Base-by-base conservation (phyloP, 345 rosid species). In the Iberis pinnata region DNA sequence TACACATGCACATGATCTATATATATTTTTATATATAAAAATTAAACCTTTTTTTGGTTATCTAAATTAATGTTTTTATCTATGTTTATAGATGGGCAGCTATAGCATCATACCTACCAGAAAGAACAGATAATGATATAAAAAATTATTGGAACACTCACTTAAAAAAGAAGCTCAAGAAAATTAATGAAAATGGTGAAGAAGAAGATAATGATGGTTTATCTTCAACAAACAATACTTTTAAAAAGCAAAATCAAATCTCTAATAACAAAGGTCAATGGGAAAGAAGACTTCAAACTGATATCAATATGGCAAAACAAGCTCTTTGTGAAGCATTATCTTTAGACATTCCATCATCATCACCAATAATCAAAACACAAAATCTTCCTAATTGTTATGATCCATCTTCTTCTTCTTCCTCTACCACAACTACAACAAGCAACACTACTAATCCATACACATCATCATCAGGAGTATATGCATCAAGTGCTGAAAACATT, bases 71-170 rank as follows among this genome's bases (percentile, higher is more conserved):
- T 55, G 31, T 18, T 14, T 46, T 53, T 46, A 0, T 32, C 11
- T 32, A 1, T 55, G 31, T 54, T 25, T 64, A 57, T 71, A 89
- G 97, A 74, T 89, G 97, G 97, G 97, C 97, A 48, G 93, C 97
- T 41, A 89, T 89, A 69, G 97, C 97, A 33, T 89, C 97, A 3
- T 89, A 89, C 39, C 88, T 89, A 54, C 97, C 97, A 8, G 84
- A 89, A 57, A 79, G 95, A 60, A 89, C 97, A 29, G 97, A 89
- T 20, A 89, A 89, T 58, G 97, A 89, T 56, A 86, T 89, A 35
- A 86, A 89, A 53, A 86, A 89, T 51, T 86, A 78, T 33, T 89
- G 97, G 95, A 89, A 89, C 70, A 86, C 95, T 40, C 88, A 86
- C 51, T 58, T 89, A 70, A 89, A 81, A 68, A 82, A 81, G 81